phyloP scores from a whole-genome alignment of 495 filamentous ascomycete species.

The Platismatia glauca region DNA sequence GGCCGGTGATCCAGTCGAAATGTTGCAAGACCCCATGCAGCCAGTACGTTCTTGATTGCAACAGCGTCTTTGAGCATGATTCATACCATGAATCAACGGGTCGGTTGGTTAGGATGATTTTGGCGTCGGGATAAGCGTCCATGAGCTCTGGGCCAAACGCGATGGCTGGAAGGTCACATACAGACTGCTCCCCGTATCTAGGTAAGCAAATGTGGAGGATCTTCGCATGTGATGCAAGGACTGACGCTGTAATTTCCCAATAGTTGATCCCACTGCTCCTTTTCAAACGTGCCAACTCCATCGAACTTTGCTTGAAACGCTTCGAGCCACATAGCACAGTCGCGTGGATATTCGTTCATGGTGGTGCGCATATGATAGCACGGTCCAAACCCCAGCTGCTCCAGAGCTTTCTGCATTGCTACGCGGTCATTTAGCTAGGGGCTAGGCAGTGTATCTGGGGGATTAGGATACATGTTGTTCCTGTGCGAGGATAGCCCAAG shows the following conservation, averaged over 20 bases:
- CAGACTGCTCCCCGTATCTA: slow-evolving; percentile 32
- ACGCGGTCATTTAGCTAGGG: too few relatives aligned
- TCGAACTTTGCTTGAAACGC: slow-evolving; percentile 57
- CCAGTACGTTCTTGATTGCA: slow-evolving; percentile 15
- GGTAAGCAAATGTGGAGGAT: slow-evolving; percentile 20
- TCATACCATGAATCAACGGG: slow-evolving; percentile 19
- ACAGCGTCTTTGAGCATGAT: slow-evolving; percentile 11
- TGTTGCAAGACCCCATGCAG: slow-evolving; percentile 16
- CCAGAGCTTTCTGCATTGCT: slow-evolving; percentile 55
- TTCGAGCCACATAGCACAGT: slow-evolving; percentile 56
- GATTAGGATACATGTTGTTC: too few relatives aligned
- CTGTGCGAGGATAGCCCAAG: too few relatives aligned
- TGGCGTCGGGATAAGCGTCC: slow-evolving; percentile 35
- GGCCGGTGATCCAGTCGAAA: slow-evolving; percentile 18
- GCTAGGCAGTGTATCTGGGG: too few relatives aligned
- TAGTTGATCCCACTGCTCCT: too few relatives aligned
- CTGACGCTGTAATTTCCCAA: too few relatives aligned
- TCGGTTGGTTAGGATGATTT: slow-evolving; percentile 23
- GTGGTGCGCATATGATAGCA: slow-evolving; percentile 56
- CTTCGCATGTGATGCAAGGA: too few relatives aligned
- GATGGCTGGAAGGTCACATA: slow-evolving; percentile 58
- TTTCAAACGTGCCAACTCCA: slow-evolving; percentile 49
- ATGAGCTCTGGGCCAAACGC: slow-evolving; percentile 60
- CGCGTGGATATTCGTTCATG: slow-evolving; percentile 44
- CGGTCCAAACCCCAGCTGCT: slow-evolving; percentile 53